Evolutionary conservation across 768 basidiomycete genomes (phyloP).

Genomic region (Pleurotus giganteus): DNA sequence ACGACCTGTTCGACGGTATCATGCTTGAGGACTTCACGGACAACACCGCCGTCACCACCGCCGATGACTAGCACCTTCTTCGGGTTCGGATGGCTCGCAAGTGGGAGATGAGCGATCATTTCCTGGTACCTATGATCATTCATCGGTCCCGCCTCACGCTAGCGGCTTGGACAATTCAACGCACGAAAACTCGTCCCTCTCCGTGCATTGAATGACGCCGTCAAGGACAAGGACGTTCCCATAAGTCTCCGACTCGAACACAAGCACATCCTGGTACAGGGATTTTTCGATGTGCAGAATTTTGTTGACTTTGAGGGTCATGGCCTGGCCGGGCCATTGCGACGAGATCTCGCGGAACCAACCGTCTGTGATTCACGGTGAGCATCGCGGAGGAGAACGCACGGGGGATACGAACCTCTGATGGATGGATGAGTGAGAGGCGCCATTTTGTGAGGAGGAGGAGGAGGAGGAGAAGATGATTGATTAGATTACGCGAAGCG

Average conservation of each 20-base stretch:
- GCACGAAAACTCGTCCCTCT: slow-evolving; percentile 98
- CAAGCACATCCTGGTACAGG: slow-evolving; percentile 94
- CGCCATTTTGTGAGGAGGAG: slow-evolving; percentile 25
- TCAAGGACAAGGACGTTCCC: slow-evolving; percentile 95
- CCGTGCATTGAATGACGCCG: slow-evolving; percentile 94
- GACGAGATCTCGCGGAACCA: slow-evolving; percentile 96
- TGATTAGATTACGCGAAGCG: not conserved
- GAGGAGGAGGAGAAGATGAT: not conserved
- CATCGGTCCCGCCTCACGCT: not conserved
- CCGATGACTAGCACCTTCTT: slow-evolving; percentile 96
- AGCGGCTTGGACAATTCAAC: slow-evolving; percentile 26
- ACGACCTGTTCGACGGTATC: slow-evolving; percentile 87
- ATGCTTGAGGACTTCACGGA: slow-evolving; percentile 97
- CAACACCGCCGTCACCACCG: slow-evolving; percentile 98
- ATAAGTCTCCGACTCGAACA: no score
- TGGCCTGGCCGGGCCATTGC: slow-evolving; percentile 70
- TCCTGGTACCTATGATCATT: slow-evolving; percentile 98
- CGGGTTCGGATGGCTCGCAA: slow-evolving; percentile 94
- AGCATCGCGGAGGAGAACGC: not conserved
- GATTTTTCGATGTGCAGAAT: slow-evolving; percentile 94
- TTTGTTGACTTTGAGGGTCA: slow-evolving; percentile 95
- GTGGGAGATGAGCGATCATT: slow-evolving; percentile 98
- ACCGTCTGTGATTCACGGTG: slow-evolving; percentile 53
- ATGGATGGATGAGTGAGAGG: slow-evolving; percentile 37
- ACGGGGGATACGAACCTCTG: slow-evolving; percentile 17